Evolutionary conservation across 225 moss, liverwort and hornwort genomes (phyloP).

Genomic region (Bryum argenteum): DNA sequence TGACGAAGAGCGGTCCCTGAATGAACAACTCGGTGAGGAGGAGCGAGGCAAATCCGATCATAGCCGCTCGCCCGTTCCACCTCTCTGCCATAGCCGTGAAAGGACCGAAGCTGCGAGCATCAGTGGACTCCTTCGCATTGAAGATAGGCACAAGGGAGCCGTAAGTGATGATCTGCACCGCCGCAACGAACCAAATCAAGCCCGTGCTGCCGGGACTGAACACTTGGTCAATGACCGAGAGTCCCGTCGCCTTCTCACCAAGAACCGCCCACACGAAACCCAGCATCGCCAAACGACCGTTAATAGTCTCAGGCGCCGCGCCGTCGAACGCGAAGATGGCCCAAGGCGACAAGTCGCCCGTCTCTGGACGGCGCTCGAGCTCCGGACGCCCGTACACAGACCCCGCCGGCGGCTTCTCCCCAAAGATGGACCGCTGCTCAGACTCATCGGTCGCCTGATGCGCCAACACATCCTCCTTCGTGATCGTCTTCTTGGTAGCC

Average conservation of each 20-base stretch:
- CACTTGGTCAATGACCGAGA: conserved; percentile 44
- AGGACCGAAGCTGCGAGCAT: conserved; percentile 54
- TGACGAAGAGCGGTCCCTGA: conserved; percentile 40
- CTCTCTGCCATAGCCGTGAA: conserved; percentile 53
- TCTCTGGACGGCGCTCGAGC: conserved; percentile 61
- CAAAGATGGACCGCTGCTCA: conserved; percentile 58
- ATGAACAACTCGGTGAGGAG: conserved; percentile 37
- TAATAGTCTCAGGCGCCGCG: conserved; percentile 53
- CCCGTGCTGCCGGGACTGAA: conserved; percentile 39
- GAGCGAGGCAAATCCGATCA: conserved; percentile 56
- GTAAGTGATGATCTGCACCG: conserved; percentile 45
- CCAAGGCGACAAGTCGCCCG: conserved; percentile 50
- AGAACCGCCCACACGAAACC: conserved; percentile 52
- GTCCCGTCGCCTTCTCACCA: conserved; percentile 36
- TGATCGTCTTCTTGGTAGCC: conserved; percentile 52
- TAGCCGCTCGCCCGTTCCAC: conserved; percentile 54
- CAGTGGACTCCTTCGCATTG: conserved; percentile 49
- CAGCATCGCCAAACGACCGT: conserved; percentile 55
- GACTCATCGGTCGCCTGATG: conserved; percentile 51
- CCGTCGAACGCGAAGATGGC: conserved; percentile 59
- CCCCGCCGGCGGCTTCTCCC: conserved; percentile 36
- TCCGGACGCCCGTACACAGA: conserved; percentile 49
- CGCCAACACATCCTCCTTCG: conserved; percentile 40
- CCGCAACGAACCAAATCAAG: conserved; percentile 47
- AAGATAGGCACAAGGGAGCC: conserved; percentile 53